phyloP scores from a whole-genome alignment of 192 early-diverging fungal species.

The Mycoemilia scoparia region DNA sequence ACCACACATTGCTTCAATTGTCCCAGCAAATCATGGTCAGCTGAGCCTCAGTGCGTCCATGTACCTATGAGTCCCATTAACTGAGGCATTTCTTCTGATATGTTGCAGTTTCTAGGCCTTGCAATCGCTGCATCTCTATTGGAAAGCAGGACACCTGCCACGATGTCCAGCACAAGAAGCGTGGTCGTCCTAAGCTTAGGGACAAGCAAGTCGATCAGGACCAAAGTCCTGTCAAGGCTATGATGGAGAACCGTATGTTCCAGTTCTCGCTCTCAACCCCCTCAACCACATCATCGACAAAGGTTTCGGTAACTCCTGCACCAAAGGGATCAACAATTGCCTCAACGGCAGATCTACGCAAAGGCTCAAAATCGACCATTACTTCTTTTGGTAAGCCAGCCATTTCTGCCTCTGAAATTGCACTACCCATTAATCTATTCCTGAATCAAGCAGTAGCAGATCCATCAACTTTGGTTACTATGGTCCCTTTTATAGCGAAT shows the following conservation, averaged over 20 bases:
- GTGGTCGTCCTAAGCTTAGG: slow-evolving; percentile 62
- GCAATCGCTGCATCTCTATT: slow-evolving; percentile 53
- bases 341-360: background rate
- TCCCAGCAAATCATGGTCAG: background rate
- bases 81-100: background rate
- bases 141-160: slow-evolving; percentile 59
- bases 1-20: too few species aligned
- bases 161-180: slow-evolving; percentile 78
- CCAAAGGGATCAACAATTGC: background rate
- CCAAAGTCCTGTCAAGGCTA: slow-evolving; percentile 2
- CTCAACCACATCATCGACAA: slow-evolving; percentile 1
- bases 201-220: slow-evolving; percentile 25
- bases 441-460: background rate
- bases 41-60: background rate
- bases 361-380: background rate
- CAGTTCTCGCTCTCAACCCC: slow-evolving; percentile 19
- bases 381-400: slow-evolving; percentile 1
- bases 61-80: background rate
- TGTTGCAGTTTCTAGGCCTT: slow-evolving; percentile 46
- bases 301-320: background rate
- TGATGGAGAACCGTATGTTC: slow-evolving; percentile 26
- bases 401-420: background rate
- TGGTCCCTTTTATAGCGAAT: too few species aligned
- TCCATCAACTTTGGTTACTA: too few species aligned
- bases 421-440: background rate